Evolutionary conservation across 225 moss, liverwort and hornwort genomes (phyloP), one percentile per base, ranked within the genome.

Genomic region (Takakia lepidozioides): DNA sequence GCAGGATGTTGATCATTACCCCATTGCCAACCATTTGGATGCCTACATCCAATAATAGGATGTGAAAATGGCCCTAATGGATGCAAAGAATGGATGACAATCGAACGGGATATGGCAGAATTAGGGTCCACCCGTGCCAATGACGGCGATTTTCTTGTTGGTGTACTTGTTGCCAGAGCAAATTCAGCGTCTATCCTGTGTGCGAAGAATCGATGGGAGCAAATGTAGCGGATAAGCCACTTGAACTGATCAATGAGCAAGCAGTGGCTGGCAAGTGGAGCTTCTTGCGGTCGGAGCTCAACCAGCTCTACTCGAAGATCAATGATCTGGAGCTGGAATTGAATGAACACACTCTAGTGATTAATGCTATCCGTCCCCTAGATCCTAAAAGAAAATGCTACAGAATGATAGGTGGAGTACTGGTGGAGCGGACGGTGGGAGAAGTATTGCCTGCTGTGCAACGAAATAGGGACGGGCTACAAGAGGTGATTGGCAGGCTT

Each of bases 191-290:
- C n/a, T n/a, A n/a, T n/a, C n/a, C n/a, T n/a, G n/a, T n/a, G n/a
- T n/a, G n/a, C n/a, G n/a, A n/a, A n/a, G n/a, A n/a, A n/a, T 32
- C 32, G 8, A 32, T 32, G 32, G 32, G 32, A 32, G 56, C 25
- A 21, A 17, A 27, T 15, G 59, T 30, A 19, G 50, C 32, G 16
- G 67, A 70, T 3, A 67, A 76, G 67, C 55, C 56, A 1, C 42
- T 78, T 36, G 93, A 93, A 56, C 71, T 78, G 65, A 62, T 93
- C 76, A 93, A 62, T 41, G 93, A 93, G 86, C 89, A 93, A 61
- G 93, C 93, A 14, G 89, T 93, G 59, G 89, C 81, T 11, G 89
- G 93, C 19, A 93, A 86, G 67, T 93, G 93, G 93, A 93, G 86
- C 56, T 79, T 84, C 20, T 62, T 93, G 84, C 76, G 89, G 4